A percentile compares a stretch with the other conserved stretches of the same genome.
Conservation (phyloP, 352 stramenopile species). For the Phytophthora aleatoria region DNA sequence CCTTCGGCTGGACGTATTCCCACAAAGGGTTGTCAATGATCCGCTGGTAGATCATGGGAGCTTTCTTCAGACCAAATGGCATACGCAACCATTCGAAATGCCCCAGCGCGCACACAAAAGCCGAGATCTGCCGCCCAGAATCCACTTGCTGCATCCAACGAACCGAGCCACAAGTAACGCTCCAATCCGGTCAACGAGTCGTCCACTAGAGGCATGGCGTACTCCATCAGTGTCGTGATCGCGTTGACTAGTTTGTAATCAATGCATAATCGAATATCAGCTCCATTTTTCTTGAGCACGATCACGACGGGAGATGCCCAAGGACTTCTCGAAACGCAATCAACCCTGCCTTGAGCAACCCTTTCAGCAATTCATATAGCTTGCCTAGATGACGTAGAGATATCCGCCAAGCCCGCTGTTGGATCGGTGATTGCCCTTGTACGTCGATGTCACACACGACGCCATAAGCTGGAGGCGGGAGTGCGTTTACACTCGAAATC, state of each 20-base stretch:
- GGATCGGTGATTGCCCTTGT: not conserved
- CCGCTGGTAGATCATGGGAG: slow-evolving; percentile 1
- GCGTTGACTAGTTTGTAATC: slow-evolving; percentile 7
- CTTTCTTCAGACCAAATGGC: not conserved
- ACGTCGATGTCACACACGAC: slow-evolving; percentile 3
- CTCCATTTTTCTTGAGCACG: slow-evolving; percentile 1
- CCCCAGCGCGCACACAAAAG: not conserved
- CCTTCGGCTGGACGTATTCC: not conserved
- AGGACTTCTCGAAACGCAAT: not conserved
- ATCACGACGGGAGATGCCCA: not conserved
- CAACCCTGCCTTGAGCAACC: not conserved
- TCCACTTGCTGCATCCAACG: not conserved
- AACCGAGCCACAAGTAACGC: not conserved
- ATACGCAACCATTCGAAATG: not conserved
- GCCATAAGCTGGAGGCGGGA: not conserved
- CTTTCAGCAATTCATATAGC: not conserved
- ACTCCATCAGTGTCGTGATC: not conserved
- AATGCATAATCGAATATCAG: slow-evolving; percentile 3
- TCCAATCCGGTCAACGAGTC: not conserved
- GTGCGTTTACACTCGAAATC: not conserved
- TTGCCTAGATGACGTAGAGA: not conserved
- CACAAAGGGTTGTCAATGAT: not conserved
- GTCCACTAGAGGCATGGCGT: slow-evolving; percentile 1
- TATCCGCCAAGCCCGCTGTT: not conserved
- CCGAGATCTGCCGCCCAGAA: slow-evolving; percentile 1